Base-by-base conservation (phyloP, 805 yeast genomes). In the Candida orba region DNA sequence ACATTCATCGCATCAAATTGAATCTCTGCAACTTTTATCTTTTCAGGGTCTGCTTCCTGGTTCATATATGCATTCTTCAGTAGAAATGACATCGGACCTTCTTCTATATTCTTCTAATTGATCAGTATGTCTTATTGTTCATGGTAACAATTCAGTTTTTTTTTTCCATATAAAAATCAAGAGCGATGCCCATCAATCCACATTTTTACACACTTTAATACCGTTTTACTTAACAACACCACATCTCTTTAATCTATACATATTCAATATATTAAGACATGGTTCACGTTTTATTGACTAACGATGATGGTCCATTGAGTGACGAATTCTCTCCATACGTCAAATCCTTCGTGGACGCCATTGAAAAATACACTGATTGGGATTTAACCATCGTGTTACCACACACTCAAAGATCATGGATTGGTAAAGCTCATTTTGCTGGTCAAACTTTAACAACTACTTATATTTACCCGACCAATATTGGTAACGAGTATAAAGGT, bases 291-390 rank as follows among this genome's bases (percentile, higher is more conserved):
- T 24, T 49, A 29, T 54, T 93, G 35, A 91, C 97, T 10, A 91
- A 91, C 63, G 99, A 91, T 63, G 99, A 91, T 59, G 99, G 99
- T 33, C 98, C 98, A 1, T 82, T 93, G 49, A 79, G 83, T 53
- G 86, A 79, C 49, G 64, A 72, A 39, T 70, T 79, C 8, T 88
- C 96, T 39, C 96, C 96, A 3, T 93, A 90, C 64, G 73, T 93
- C 44, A 84, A 85, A 56, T 83, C 78, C 52, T 72, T 93, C 32
- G 89, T 87, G 6, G 83, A 83, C 49, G 84, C 86, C 39, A 70
- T 90, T 37, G 59, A 60, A 37, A 59, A 69, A 35, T 53, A 68
- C 42, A 86, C 96, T 6, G 79, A 86, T 58, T 91, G 98, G 98
- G 77, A 84, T 24, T 64, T 90, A 29, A 79, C 89, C 22, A 79